These are phyloP conservation scores for Trichocladium antarcticum DNA, from an alignment of 495 filamentous ascomycete species.

Conservation along the genomic window DNA sequence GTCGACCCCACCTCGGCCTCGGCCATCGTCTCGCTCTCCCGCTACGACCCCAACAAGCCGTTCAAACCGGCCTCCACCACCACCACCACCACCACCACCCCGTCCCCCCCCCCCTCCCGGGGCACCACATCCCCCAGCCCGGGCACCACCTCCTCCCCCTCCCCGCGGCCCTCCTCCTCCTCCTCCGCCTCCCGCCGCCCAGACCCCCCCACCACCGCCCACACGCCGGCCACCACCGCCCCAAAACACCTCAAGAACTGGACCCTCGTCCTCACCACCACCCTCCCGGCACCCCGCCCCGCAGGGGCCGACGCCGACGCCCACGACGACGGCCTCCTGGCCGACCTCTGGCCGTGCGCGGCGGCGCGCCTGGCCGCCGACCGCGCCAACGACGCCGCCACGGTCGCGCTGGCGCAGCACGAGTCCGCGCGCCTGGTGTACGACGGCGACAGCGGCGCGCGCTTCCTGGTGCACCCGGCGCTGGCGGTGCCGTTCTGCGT, in stretches of 20 bases:
- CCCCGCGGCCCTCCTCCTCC: conserved; percentile 23
- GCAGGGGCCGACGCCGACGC: conserved; percentile 42
- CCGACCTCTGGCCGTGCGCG: conserved; percentile 57
- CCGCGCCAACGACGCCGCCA: conserved; percentile 47
- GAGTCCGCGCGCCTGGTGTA: conserved; percentile 64
- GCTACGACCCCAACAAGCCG: conserved; percentile 44
- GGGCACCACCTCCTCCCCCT: conserved; percentile 22
- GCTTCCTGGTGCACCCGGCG: conserved; percentile 63
- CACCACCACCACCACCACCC: conserved; percentile 9
- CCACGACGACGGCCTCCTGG: conserved; percentile 54
- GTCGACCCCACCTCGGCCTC: conserved; percentile 45
- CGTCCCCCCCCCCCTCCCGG: not conserved
- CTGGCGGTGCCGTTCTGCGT: conserved; percentile 48
- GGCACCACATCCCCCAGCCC: conserved; percentile 12
- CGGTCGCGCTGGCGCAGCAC: conserved; percentile 53
- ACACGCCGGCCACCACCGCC: conserved; percentile 7
- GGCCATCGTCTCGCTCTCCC: conserved; percentile 40
- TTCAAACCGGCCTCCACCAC: conserved; percentile 25
- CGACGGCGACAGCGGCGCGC: conserved; percentile 49
- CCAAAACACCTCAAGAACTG: conserved; percentile 24
- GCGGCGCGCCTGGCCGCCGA: conserved; percentile 63
- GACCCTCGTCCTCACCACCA: conserved; percentile 48
- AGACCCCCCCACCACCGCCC: not conserved
- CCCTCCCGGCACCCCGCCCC: conserved; percentile 35
- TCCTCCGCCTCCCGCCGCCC: conserved; percentile 5